Base-by-base conservation (phyloP, 495 filamentous ascomycete genomes). In the Podospora tetraspora region DNA sequence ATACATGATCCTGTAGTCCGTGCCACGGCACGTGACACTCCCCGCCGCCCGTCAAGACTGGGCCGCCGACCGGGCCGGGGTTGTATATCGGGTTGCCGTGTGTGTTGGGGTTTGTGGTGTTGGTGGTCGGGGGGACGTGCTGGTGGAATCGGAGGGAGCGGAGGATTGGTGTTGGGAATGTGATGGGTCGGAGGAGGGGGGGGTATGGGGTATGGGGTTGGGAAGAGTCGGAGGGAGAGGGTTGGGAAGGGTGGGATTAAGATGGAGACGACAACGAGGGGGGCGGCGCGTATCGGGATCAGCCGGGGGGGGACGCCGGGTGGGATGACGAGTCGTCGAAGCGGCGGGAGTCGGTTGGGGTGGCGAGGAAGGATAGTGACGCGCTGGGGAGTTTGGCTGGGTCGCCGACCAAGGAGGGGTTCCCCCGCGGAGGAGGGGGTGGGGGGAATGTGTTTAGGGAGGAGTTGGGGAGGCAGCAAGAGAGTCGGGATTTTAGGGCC, bases 31-130 rank as follows among this genome's bases (percentile, higher is more conserved):
- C n/a, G n/a, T n/a, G n/a, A n/a, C n/a, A n/a, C n/a, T n/a, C n/a
- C 1, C 67, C 66, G 22, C 63, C 68, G 12, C 70, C 71, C 10
- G 69, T 69, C 7, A 70, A 69, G 27, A 63, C 73, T 12, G 63
- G 74, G 27, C 61, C 63, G 0, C 73, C 75, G 19, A 66, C 71
- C 56, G 73, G 70, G 19, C 27, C 60, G 3, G 79, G 75, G 4
- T 69, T 83, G 13, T 75, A 75, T 52, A 80, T 84, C 57, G 82
- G 74, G 1, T 70, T 84, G 22, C 82, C 82, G 1, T 73, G 76
- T 57, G 71, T 82, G 4, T 61, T 82, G 11, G 79, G 78, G 11
- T 73, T 80, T 59, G 60, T 81, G 19, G 65, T 70, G 10, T 27
- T 82, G 22, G 66, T 76, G 27, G 60, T 79, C 7, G 27, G 73